Base-by-base conservation (phyloP, 306 rosid species). In the Cucurbita argyrosperma region DNA sequence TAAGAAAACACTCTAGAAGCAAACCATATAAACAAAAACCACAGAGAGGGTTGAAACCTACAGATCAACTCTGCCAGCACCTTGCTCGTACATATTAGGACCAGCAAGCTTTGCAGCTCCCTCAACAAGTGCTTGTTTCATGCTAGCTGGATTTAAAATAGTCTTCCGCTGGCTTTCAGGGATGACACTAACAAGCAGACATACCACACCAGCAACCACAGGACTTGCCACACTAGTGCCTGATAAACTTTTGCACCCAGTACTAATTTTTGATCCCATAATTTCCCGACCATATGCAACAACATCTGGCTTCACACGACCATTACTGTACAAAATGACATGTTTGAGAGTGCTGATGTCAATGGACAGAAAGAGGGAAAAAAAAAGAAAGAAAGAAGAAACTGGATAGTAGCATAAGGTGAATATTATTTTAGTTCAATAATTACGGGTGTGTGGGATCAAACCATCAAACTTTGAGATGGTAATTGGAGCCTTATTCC, bases 201-300 rank as follows among this genome's bases (percentile, higher is more conserved):
- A 94, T 59, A 94, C 96, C 83, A 91, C 81, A 81, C 99, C 97
- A 52, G 99, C 97, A 78, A 94, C 99, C 70, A 94, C 97, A 75
- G 97, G 99, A 84, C 97, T 94, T 46, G 99, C 99, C 74, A 94
- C 99, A 64, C 97, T 94, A 53, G 99, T 94, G 78, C 99, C 99
- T 4, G 97, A 94, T 79, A 94, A 85, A 84, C 97, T 94, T 87
- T 91, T 94, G 82, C 99, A 94, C 23, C 97, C 99, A 1, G 96
- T 85, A 76, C 96, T 89, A 76, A 91, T 91, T 84, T 89, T 91
- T 72, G 99, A 94, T 68, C 99, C 97, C 99, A 94, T 94, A 66
- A 91, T 89, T 76, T 94, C 99, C 61, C 95, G 91, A 75, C 99
- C 99, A 78, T 94, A 94, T 75, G 99, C 99, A 65, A 94, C 99